Conservation (phyloP, 2,329 filamentous ascomycete species). For the Scytalidium lignicola region DNA sequence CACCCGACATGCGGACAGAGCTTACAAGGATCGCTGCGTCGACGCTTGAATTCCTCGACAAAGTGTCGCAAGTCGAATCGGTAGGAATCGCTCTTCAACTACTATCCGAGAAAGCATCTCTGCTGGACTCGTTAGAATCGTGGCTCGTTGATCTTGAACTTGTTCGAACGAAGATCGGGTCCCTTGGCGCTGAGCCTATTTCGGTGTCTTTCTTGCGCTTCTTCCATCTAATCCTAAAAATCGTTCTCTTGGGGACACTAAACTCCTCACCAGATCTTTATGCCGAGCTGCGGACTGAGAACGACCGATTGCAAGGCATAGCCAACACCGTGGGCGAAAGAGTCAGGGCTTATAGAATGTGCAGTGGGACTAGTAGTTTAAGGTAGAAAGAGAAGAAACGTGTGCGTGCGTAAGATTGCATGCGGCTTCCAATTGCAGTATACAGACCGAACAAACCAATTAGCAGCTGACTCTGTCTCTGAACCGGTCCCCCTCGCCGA, state of each 20-base stretch:
- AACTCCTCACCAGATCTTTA: slow-evolving; percentile 24
- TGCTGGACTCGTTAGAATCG: slow-evolving; percentile 27
- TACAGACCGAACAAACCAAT: slow-evolving; percentile 22
- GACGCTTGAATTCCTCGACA: slow-evolving; percentile 29
- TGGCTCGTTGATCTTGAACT: slow-evolving; percentile 30
- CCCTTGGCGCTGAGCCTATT: slow-evolving; percentile 21
- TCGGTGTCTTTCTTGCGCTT: slow-evolving; percentile 31
- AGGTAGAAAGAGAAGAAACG: slow-evolving; percentile 11
- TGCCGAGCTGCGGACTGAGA: slow-evolving; percentile 26
- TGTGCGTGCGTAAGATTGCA: slow-evolving; percentile 20
- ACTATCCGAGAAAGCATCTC: slow-evolving; percentile 24
- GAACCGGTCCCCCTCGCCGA: slow-evolving; percentile 8
- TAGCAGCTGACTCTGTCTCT: slow-evolving; percentile 14
- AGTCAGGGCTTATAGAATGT: slow-evolving; percentile 27
- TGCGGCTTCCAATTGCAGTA: slow-evolving; percentile 18
- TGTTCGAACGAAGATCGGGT: slow-evolving; percentile 12
- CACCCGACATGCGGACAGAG: slow-evolving; percentile 31
- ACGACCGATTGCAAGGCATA: slow-evolving; percentile 26
- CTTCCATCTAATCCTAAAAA: slow-evolving; percentile 30
- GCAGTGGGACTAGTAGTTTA: slow-evolving; percentile 14
- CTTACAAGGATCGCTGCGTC: slow-evolving; percentile 29
- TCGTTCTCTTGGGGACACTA: slow-evolving; percentile 30
- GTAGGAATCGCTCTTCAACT: slow-evolving; percentile 20
- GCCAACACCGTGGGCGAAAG: slow-evolving; percentile 27
- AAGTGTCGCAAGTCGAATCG: slow-evolving; percentile 23